Evolutionary conservation across 2,329 filamentous ascomycete species (phyloP).

Genomic region (Diaporthe sp.): DNA sequence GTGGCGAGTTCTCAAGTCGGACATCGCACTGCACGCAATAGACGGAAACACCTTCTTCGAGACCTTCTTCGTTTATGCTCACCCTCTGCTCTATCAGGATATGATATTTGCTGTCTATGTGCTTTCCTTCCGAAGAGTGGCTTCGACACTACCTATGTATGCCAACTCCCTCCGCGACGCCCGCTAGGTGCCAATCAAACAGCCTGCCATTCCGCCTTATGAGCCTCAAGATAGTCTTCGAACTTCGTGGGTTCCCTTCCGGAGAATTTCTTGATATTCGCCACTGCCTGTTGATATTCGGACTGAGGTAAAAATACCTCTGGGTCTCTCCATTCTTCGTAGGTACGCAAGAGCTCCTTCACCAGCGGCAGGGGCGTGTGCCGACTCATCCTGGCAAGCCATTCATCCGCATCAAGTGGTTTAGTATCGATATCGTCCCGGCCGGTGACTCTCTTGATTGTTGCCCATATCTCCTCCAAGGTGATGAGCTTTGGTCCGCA

Average conservation of each 20-base stretch:
- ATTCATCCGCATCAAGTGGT: conserved; percentile 26
- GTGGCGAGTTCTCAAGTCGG: background rate
- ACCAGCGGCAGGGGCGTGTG: background rate
- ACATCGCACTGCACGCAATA: background rate
- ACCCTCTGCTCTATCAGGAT: background rate
- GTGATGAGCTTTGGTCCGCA: conserved; percentile 52
- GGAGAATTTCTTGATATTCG: conserved; percentile 35
- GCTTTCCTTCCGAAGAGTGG: background rate
- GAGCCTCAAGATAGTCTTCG: conserved; percentile 31
- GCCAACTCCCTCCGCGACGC: too few relatives aligned
- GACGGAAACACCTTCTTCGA: background rate
- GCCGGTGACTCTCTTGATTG: conserved; percentile 48
- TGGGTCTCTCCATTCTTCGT: background rate
- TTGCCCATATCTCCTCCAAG: conserved; percentile 45
- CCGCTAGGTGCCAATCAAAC: background rate
- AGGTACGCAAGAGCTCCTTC: background rate
- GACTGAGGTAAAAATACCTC: background rate
- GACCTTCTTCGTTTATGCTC: background rate
- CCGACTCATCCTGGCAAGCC: background rate
- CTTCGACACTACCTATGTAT: background rate
- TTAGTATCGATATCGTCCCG: conserved; percentile 43
- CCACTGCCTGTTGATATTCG: background rate
- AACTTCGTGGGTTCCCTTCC: conserved; percentile 32
- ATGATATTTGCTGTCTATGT: background rate
- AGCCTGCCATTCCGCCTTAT: conserved; percentile 36